A percentile compares a stretch with the other conserved stretches of the same genome.
Evolutionary conservation across 2,329 filamentous ascomycete genomes (phyloP).

Genomic region (Setomelanomma holmii): DNA sequence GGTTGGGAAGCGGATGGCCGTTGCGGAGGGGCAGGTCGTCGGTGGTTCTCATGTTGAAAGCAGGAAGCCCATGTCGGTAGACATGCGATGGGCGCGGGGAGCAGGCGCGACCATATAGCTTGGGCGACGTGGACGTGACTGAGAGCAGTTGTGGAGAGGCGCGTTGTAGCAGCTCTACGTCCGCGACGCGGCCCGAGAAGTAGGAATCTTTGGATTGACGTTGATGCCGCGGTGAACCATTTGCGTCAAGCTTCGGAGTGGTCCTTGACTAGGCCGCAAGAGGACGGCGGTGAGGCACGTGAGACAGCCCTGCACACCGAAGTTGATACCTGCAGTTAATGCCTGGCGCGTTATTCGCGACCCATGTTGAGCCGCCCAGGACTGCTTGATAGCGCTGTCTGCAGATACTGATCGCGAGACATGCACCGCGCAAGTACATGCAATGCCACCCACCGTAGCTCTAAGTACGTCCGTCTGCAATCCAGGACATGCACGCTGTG

Average conservation of each 20-base stretch:
- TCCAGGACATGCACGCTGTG: constrained; percentile 5
- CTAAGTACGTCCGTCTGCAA: no score
- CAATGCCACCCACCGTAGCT: no score
- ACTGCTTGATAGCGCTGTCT: no score
- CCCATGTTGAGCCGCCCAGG: no score
- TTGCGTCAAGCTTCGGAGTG: constrained; percentile 7
- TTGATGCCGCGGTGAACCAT: constrained; percentile 7
- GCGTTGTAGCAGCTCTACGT: no score
- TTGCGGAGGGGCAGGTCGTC: constrained; percentile 31
- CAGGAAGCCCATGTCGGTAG: constrained; percentile 41
- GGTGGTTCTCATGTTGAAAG: constrained; percentile 41
- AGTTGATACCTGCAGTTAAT: neutral
- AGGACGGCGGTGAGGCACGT: constrained; percentile 24
- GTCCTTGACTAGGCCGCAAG: constrained; percentile 16
- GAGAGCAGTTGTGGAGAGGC: no score
- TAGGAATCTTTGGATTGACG: no score
- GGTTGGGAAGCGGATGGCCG: constrained; percentile 31
- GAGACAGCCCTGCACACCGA: neutral
- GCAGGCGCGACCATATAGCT: neutral
- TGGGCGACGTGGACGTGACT: neutral
- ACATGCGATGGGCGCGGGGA: constrained; percentile 15
- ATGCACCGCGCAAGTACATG: neutral
- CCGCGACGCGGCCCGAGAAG: no score
- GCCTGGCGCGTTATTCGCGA: no score
- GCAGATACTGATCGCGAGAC: no score